Evolutionary conservation across 1,284 basidiomycete genomes (phyloP), one percentile per base, ranked within the genome.

Genomic region (Pseudozyma hubeiensis): DNA sequence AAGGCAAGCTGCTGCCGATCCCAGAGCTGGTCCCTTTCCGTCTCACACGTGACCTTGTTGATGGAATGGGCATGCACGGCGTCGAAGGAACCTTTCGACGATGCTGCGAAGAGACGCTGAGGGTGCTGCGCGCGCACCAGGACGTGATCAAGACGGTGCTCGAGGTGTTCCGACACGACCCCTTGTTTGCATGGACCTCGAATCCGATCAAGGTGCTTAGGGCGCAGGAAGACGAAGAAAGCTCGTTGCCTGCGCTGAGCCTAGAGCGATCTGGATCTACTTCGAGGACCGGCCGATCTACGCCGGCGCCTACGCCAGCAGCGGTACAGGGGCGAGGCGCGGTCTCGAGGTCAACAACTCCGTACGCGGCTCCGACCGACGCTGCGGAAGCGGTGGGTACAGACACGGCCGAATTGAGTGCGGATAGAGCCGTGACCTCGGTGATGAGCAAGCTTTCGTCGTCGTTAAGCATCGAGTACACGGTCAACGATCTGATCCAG

Each of bases 111-210:
- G 93, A 98, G 85, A 97, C 94, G 0, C 86, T 99, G 14, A 90
- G 94, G 14, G 94, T 98, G 9, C 86, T 98, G 46, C 89, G 95
- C 8, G 90, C 92, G 50, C 90, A 91, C 8, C 92, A 93, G 0
- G 91, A 91, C 58, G 89, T 96, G 45, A 91, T 99, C 80, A 89
- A 96, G 87, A 98, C 95, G 2, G 91, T 99, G 0, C 88, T 99
- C 39, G 95, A 97, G 81, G 96, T 98, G 11, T 97, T 98, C 89
- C 94, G 93, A 84, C 90, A 97, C 81, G 96, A 99, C 85, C 96
- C 97, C 0, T 88, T 99, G 13, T 93, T 97, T 78, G 91, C 90
- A 24, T 99, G 96, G 96, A 71, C 72, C 19, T 62, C 69, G 52
- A 76, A 77, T 33, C 72, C 62, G 35, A 75, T 80, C 57, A 80